Conservation (phyloP, 169 alveolate genomes). For the Plasmodium falciparum region DNA sequence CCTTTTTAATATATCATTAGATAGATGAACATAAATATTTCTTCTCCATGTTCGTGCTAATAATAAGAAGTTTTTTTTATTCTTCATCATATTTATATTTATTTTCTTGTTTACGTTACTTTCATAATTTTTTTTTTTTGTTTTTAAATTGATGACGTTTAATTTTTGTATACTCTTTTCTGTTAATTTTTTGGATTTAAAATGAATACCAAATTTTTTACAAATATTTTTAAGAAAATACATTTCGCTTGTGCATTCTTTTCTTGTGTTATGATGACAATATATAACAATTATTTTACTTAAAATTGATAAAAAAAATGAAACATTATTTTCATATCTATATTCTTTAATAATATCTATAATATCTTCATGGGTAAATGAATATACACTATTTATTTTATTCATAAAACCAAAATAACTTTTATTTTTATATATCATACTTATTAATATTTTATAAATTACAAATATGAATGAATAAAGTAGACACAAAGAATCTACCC, state of each 20-base stretch:
- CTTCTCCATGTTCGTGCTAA: conserved; percentile 58
- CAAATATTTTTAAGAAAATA: conserved; percentile 48
- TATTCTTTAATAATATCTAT: neutral
- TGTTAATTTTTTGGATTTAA: conserved; percentile 23
- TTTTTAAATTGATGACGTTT: neutral
- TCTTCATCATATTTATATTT: too few species aligned
- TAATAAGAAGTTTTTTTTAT: conserved; percentile 24
- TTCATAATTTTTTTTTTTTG: neutral
- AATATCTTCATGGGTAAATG: conserved; percentile 35
- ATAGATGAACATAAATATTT: conserved; percentile 14
- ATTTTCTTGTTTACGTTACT: neutral
- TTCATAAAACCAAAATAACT: conserved; percentile 8
- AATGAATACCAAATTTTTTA: conserved; percentile 12
- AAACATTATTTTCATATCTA: neutral
- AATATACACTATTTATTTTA: conserved; percentile 20
- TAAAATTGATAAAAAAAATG: conserved; percentile 25
- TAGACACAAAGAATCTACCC: conserved; percentile 57
- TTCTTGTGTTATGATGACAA: conserved; percentile 43
- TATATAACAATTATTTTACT: conserved; percentile 44
- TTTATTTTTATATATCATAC: neutral
- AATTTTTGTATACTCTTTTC: neutral
- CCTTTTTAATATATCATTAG: conserved; percentile 2
- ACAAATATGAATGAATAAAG: conserved; percentile 53
- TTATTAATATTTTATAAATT: conserved; percentile 44
- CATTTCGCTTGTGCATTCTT: conserved; percentile 31